Evolutionary conservation across 129 eudicot genomes (phyloP), one percentile per base, ranked within the genome.

Genomic region (Arctium lappa): DNA sequence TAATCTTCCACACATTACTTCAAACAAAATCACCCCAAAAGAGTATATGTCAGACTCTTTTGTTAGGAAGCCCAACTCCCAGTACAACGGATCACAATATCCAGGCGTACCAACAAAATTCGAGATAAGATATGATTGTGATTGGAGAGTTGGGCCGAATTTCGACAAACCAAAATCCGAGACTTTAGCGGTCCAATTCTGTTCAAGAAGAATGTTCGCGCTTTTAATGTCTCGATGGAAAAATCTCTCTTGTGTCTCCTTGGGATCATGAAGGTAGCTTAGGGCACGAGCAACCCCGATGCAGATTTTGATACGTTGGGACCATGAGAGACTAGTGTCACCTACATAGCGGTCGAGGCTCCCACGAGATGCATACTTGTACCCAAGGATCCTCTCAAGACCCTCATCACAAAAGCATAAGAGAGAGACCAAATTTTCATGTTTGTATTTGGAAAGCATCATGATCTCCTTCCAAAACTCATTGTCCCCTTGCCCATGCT

Each of bases 121-220:
- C 0, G 63, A 42, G 22, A 79, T 48, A 75, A 81, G 71, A 38
- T 63, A 68, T 18, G 60, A 78, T 80, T 68, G 76, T 7, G 48
- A 1, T 77, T 85, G 78, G 16, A 38, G 0, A 56, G 76, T 84
- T 2, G 85, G 85, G 1, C 78, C 85, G 68, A 79, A 74, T 66
- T 74, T 22, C 1, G 88, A 86, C 13, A 86, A 73, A 29, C 88
- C 88, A 29, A 86, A 81, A 81, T 86, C 88, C 4, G 88, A 86
- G 36, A 86, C 82, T 37, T 74, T 81, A 6, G 82, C 85, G 2
- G 77, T 82, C 76, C 85, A 86, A 5, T 86, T 77, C 11, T 66
- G 7, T 33, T 81, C 88, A n/a, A 86, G 79, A 69, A 86, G 88
- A 2, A 86, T 76, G 71, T 86, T 86, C 15, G 88, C 80, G 69